These are phyloP conservation scores for Rhexocercosporidium sp. DNA, from an alignment of 2,329 filamentous ascomycete genomes.

Conservation along the genomic window DNA sequence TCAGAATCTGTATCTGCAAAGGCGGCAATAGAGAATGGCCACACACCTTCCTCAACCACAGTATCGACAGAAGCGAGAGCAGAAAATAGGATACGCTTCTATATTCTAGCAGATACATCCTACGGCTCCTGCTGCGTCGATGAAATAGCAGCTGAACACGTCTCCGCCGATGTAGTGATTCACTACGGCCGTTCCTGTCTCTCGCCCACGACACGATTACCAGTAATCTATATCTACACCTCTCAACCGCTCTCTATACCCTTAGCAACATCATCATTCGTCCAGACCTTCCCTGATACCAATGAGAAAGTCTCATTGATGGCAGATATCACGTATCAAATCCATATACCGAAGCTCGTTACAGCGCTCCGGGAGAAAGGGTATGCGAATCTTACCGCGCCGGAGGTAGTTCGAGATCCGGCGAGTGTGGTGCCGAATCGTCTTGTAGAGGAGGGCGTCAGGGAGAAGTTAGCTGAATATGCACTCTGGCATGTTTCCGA, in stretches of 20 bases:
- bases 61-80: not conserved
- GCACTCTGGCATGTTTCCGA: slow-evolving; percentile 82
- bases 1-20: not conserved
- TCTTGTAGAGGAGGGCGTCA: slow-evolving; percentile 50
- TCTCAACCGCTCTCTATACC: slow-evolving; percentile 69
- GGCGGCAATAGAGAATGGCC: slow-evolving; percentile 18
- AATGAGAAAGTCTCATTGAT: slow-evolving; percentile 74
- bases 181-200: slow-evolving; percentile 94
- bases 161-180: slow-evolving; percentile 86
- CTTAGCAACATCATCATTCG: slow-evolving; percentile 62
- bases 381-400: slow-evolving; percentile 73
- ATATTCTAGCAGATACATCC: slow-evolving; percentile 91
- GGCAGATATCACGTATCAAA: slow-evolving; percentile 87
- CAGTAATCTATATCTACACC: slow-evolving; percentile 92
- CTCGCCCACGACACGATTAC: slow-evolving; percentile 84
- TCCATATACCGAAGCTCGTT: slow-evolving; percentile 69
- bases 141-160: slow-evolving; percentile 94
- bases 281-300: slow-evolving; percentile 65
- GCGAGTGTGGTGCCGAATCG: slow-evolving; percentile 85
- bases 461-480: slow-evolving; percentile 53
- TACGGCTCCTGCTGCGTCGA: slow-evolving; percentile 98
- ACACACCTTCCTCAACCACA: not conserved
- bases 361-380: slow-evolving; percentile 61
- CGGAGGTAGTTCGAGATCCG: slow-evolving; percentile 78
- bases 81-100: slow-evolving; percentile 55